Evolutionary conservation across 2,329 filamentous ascomycete genomes (phyloP).

Genomic region (Penicillium sp.): DNA sequence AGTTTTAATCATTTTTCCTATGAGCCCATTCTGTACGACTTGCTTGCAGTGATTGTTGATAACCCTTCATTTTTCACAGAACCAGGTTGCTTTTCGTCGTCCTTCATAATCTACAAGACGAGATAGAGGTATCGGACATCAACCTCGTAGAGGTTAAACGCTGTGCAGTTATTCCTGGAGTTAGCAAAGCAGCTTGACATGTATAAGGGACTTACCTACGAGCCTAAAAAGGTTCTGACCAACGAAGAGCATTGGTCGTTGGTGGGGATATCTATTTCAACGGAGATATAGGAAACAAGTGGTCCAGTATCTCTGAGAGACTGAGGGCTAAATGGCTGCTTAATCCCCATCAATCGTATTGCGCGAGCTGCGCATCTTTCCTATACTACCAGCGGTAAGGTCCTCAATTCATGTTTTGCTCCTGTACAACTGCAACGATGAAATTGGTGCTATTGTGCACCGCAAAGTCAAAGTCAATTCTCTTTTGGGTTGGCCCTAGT

Average conservation of each 20-base stretch:
- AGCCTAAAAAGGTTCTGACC: too few relatives aligned
- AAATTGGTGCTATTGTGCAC: background rate
- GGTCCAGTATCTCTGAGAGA: background rate
- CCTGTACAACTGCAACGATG: background rate
- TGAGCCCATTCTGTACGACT: background rate
- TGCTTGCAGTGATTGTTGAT: background rate
- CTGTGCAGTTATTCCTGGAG: background rate
- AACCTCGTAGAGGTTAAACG: background rate
- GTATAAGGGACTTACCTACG: too few relatives aligned
- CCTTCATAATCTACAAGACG: background rate
- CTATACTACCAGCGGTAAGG: background rate
- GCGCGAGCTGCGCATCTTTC: background rate
- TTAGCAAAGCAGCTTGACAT: too few relatives aligned
- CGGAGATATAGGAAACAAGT: background rate
- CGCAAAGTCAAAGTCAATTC: background rate
- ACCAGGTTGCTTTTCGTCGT: background rate
- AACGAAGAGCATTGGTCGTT: background rate
- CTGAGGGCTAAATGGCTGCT: background rate
- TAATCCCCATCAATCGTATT: background rate
- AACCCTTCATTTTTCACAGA: background rate
- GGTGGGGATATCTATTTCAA: background rate
- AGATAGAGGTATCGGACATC: background rate
- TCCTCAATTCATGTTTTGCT: background rate
- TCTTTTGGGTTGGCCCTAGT: background rate
- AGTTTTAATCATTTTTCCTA: background rate